Conservation (phyloP, 176 grass and related monocot species). For the Carex myosuroides region DNA sequence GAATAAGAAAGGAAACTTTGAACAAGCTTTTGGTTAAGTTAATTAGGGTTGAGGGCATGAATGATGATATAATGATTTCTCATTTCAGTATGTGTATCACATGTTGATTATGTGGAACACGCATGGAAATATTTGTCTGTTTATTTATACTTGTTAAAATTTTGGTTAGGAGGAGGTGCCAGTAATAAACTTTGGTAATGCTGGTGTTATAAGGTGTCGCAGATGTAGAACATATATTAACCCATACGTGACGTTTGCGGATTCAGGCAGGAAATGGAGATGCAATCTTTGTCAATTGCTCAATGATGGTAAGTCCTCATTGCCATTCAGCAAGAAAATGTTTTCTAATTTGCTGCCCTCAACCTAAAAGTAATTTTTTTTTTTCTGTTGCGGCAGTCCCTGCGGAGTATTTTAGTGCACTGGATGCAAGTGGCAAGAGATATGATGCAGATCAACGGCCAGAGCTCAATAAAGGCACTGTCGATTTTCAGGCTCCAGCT, state of each 20-base stretch:
- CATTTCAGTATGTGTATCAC: background rate
- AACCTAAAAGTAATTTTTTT: background rate
- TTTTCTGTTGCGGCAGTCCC: constrained; percentile 51
- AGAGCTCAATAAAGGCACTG: constrained; percentile 86
- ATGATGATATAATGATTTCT: background rate
- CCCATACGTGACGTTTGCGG: constrained; percentile 82
- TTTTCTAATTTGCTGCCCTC: background rate
- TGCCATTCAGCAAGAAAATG: constrained; percentile 5
- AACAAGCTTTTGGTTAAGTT: background rate
- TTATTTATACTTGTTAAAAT: constrained; percentile 24
- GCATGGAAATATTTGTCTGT: background rate
- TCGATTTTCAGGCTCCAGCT: constrained; percentile 95
- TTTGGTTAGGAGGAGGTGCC: constrained; percentile 68
- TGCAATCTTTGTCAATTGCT: constrained; percentile 96
- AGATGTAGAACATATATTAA: constrained; percentile 98
- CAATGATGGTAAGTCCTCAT: constrained; percentile 70
- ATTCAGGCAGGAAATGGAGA: constrained; percentile 94
- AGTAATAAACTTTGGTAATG: constrained; percentile 74
- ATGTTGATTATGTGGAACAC: background rate
- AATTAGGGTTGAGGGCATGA: background rate
- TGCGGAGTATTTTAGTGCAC: constrained; percentile 73
- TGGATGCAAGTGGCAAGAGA: constrained; percentile 86
- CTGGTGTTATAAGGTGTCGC: constrained; percentile 80
- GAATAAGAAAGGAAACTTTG: background rate
- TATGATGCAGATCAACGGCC: constrained; percentile 81